Evolutionary conservation across 148 eudicot species (phyloP).

Genomic region (Fagopyrum esculentum): DNA sequence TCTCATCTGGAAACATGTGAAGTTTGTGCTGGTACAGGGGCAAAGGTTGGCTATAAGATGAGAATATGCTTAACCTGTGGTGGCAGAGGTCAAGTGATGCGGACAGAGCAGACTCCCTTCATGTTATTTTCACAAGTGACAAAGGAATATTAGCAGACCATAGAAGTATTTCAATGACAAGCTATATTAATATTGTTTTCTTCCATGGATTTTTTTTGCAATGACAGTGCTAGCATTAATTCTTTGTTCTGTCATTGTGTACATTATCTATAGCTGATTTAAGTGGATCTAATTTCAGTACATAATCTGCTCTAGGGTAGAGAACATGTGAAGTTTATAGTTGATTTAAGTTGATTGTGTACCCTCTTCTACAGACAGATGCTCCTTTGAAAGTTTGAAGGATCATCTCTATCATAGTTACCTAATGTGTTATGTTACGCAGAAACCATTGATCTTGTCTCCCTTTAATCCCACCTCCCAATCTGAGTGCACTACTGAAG

Average conservation of each 20-base stretch:
- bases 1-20: conserved; percentile 95
- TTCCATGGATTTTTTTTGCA: not conserved
- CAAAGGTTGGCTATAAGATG: conserved; percentile 86
- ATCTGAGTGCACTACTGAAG: too few species aligned
- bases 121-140: conserved; percentile 92
- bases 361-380: too few species aligned
- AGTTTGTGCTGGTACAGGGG: conserved; percentile 82
- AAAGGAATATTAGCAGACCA: not conserved
- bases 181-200: not conserved
- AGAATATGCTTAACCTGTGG: conserved; percentile 96
- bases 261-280: not conserved
- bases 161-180: not conserved
- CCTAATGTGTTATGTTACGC: too few species aligned
- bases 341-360: too few species aligned
- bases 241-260: not conserved
- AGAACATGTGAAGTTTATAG: too few species aligned
- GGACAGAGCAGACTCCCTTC: conserved; percentile 99
- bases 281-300: too few species aligned
- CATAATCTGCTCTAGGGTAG: too few species aligned
- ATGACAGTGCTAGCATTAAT: not conserved
- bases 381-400: too few species aligned
- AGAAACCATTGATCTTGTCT: too few species aligned
- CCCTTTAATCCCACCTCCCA: too few species aligned
- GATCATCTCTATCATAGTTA: too few species aligned
- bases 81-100: conserved; percentile 99